These are phyloP conservation scores for Salvia splendens DNA, from an alignment of 257 asterid genomes.

Conservation along the genomic window DNA sequence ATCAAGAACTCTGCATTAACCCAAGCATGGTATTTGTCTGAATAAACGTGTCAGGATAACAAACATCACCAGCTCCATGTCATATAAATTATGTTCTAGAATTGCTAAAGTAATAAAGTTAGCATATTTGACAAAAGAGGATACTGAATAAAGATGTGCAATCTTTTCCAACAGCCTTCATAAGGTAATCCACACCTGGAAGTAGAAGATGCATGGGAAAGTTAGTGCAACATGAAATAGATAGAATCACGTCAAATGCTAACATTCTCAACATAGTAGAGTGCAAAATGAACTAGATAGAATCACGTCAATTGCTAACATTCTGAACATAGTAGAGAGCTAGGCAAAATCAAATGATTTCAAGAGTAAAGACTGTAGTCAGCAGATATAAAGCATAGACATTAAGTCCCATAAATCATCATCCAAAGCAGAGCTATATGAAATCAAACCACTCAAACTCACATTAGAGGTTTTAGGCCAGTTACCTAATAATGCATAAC, in stretches of 20 bases:
- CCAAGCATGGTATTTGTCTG: constrained; percentile 97
- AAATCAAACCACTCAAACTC: constrained; percentile 7
- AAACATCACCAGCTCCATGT: constrained; percentile 24
- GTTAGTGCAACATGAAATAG: not conserved
- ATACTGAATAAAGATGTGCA: constrained; percentile 96
- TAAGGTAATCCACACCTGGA: constrained; percentile 79
- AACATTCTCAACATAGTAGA: constrained; percentile 4
- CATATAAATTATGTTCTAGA: not conserved
- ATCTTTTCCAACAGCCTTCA: constrained; percentile 97
- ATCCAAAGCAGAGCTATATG: not conserved
- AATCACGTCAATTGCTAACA: not conserved
- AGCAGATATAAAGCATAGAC: not conserved
- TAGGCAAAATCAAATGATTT: constrained; percentile 6
- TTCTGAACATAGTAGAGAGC: not conserved
- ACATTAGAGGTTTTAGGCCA: constrained; percentile 5
- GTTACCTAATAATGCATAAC: not conserved
- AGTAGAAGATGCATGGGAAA: constrained; percentile 22
- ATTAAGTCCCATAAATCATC: constrained; percentile 8
- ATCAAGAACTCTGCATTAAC: constrained; percentile 79
- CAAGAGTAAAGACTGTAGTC: not conserved
- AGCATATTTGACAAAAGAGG: constrained; percentile 42
- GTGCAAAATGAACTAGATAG: not conserved
- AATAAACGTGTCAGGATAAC: constrained; percentile 47
- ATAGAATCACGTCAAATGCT: not conserved
- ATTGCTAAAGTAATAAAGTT: not conserved